Evolutionary conservation across 2,329 filamentous ascomycete genomes (phyloP), one percentile per base, ranked within the genome.

Genomic region (Ceratocystiopsis minuta): DNA sequence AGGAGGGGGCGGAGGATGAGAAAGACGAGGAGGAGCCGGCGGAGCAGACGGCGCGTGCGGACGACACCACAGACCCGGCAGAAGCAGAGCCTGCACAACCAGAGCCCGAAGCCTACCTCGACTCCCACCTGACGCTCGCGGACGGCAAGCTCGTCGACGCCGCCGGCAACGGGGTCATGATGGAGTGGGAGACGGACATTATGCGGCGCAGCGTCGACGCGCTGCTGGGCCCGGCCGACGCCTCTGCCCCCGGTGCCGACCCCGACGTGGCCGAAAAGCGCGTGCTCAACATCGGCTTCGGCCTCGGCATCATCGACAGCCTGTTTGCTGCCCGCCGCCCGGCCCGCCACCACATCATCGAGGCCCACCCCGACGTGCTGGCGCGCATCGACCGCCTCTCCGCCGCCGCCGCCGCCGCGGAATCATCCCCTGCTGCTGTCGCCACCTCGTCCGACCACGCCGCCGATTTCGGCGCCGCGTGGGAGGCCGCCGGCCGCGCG

Each of bases 111-210:
- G 24, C 24, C 24, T 87, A 86, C 54, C 71, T 88, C 37, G 67
- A 71, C 38, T 80, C 78, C 0, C 63, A 67, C 20, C 64, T 85
- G 17, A 76, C 70, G 14, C 80, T 81, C 58, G 66, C 69, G 39
- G 64, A 70, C 44, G 69, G 69, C 48, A 78, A 78, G 45, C 70
- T 90, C 3, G 68, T 90, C 7, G 83, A 90, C 54, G 67, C 73
- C 4, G 72, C 76, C 48, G 69, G 75, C 47, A 93, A 93, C 56
- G 84, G 82, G 41, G 82, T 93, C 37, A 93, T 93, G 85, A 93
- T 93, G 85, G 71, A 78, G 34, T 93, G 85, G 85, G 85, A 93
- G 59, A 80, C 78, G 2, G 74, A 78, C 49, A 90, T 93, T 51
- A 93, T 93, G 85, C 71, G 72, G 45, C 70, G 72, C 40, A 84